These are phyloP conservation scores for Cupressus sempervirens DNA, from an alignment of 75 land plant species.

Conservation along the genomic window DNA sequence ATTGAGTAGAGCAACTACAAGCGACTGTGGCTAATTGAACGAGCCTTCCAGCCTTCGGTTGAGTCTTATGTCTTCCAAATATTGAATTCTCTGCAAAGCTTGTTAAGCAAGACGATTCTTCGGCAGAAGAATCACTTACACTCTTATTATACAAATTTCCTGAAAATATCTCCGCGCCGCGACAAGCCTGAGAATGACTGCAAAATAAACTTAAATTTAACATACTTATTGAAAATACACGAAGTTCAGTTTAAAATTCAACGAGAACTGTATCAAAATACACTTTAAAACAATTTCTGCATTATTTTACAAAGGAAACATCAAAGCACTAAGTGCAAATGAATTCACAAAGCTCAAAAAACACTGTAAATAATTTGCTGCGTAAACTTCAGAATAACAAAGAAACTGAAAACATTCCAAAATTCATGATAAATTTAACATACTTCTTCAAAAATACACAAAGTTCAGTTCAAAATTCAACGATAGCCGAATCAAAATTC, in stretches of 20 bases:
- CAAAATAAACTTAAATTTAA: neutral
- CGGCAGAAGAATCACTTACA: neutral
- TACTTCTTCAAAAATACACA: neutral
- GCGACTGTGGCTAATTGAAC: conserved; percentile 2
- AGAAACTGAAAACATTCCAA: neutral
- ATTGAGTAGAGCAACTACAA: neutral
- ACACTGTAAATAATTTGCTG: neutral
- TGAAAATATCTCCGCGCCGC: neutral
- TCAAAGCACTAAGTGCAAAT: neutral
- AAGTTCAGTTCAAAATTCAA: neutral
- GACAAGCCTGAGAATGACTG: neutral
- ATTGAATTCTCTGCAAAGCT: neutral
- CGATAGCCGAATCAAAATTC: neutral
- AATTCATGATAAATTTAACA: neutral
- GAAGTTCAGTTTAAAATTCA: neutral
- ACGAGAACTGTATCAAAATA: neutral
- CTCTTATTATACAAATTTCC: neutral
- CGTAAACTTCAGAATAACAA: neutral
- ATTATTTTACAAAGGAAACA: neutral
- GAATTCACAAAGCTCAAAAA: neutral
- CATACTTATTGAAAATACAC: neutral
- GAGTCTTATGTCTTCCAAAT: neutral
- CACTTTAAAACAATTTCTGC: neutral
- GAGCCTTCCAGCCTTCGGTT: neutral
- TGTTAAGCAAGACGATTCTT: conserved; percentile 5